Percentiles rank a stretch among this genome's conserved stretches.
Evolutionary conservation across 2,329 filamentous ascomycete species (phyloP).

Genomic region (Aspergillus arachidicola): DNA sequence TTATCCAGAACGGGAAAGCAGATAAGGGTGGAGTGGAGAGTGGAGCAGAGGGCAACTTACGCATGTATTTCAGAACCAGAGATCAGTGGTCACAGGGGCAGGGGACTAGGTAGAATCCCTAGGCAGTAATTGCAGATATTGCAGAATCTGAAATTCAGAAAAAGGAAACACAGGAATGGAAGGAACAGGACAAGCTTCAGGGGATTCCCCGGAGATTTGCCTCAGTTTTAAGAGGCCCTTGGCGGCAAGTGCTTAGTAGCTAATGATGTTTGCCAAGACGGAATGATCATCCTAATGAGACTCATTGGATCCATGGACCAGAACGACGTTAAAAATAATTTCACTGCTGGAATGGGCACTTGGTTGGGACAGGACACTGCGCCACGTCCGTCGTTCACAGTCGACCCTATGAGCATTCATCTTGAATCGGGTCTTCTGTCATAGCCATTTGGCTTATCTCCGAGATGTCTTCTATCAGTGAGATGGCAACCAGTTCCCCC

Average conservation of each 20-base stretch:
- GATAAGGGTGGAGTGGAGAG: not conserved
- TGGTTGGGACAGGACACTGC: not conserved
- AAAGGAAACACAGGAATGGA: conserved; percentile 3
- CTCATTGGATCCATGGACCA: conserved; percentile 7
- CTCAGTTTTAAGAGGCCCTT: conserved; percentile 15
- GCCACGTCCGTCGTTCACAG: not conserved
- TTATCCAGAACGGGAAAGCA: conserved; percentile 12
- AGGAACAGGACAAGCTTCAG: conserved; percentile 23
- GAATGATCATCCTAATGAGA: conserved; percentile 12
- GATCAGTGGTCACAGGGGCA: conserved; percentile 8
- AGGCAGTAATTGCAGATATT: not conserved
- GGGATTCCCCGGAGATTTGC: conserved; percentile 7
- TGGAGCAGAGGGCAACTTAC: conserved; percentile 26
- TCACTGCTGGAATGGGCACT: not conserved
- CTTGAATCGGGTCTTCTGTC: not conserved
- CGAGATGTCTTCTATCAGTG: not conserved
- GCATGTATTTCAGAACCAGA: conserved; percentile 39
- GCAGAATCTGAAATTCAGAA: not conserved
- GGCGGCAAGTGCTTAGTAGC: conserved; percentile 13
- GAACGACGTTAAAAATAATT: not conserved
- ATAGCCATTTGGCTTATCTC: not conserved
- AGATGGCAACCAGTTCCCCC: not conserved
- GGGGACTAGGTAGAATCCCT: not conserved
- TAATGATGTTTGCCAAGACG: conserved; percentile 20
- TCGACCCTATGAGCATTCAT: not conserved